phyloP scores from a whole-genome alignment of 768 basidiomycete species.

The Pholiota molesta region DNA sequence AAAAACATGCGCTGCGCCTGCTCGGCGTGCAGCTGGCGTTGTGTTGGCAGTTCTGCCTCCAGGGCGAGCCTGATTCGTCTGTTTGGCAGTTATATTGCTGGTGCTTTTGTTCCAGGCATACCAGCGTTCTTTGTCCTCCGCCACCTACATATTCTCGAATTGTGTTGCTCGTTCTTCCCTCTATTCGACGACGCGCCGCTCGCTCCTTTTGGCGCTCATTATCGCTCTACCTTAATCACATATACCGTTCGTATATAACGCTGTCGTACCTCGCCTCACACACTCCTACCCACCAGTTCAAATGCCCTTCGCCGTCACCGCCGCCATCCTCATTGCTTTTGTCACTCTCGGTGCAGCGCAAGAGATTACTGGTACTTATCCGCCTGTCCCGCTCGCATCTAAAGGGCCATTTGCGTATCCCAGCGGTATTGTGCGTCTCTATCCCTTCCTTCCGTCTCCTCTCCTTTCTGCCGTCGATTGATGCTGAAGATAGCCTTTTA shows the following conservation, averaged over 20 bases:
- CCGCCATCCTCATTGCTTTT: slow-evolving; percentile 23
- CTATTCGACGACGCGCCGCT: not conserved
- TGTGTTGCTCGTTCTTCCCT: too few relatives aligned
- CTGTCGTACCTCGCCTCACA: not conserved
- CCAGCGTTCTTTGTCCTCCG: not conserved
- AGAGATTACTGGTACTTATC: too few relatives aligned
- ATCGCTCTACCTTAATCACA: not conserved
- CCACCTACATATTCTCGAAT: too few relatives aligned
- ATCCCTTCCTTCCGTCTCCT: slow-evolving; percentile 6
- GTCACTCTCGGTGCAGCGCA: slow-evolving; percentile 26
- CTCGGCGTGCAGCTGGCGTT: too few relatives aligned
- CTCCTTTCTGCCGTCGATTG: slow-evolving; percentile 40
- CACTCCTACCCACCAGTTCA: not conserved
- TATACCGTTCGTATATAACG: not conserved
- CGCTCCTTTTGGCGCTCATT: not conserved
- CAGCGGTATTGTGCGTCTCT: slow-evolving; percentile 37
- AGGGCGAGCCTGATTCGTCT: not conserved
- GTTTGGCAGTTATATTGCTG: not conserved
- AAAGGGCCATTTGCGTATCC: slow-evolving; percentile 45
- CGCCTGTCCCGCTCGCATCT: slow-evolving; percentile 39
- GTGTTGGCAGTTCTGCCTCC: too few relatives aligned
- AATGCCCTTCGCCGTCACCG: not conserved
- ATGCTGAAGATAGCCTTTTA: too few relatives aligned
- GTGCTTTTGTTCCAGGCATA: not conserved
- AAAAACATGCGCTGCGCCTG: too few relatives aligned